Percentiles rank a stretch among this genome's conserved stretches.
Conservation (phyloP, 768 basidiomycete genomes). For the Hortiboletus flavorubellus region DNA sequence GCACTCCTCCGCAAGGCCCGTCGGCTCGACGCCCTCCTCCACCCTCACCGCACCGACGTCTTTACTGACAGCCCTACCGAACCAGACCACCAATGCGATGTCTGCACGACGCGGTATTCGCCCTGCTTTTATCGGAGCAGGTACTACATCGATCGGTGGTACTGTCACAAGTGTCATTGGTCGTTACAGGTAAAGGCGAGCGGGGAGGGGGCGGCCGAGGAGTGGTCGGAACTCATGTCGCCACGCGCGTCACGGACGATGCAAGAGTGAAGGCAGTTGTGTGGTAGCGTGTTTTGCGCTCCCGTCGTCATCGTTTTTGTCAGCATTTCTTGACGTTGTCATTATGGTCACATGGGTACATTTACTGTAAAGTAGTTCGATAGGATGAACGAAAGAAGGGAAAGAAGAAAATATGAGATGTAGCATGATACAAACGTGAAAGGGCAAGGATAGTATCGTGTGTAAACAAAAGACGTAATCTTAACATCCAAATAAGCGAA, state of each 20-base stretch:
- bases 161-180: conserved; percentile 48
- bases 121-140: conserved; percentile 64
- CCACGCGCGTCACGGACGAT: conserved; percentile 10
- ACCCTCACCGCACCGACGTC: conserved; percentile 41
- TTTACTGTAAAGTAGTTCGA: conserved; percentile 28
- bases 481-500: conserved; percentile 27
- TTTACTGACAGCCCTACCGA: conserved; percentile 10
- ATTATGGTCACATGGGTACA: conserved; percentile 28
- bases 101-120: conserved; percentile 67
- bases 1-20: conserved; percentile 86
- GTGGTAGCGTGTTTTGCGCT: not conserved
- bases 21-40: conserved; percentile 70
- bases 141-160: conserved; percentile 24
- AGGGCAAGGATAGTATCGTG: conserved; percentile 15
- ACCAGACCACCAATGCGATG: conserved; percentile 45
- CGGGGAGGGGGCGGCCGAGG: conserved; percentile 4
- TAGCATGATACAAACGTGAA: conserved; percentile 20
- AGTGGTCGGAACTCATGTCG: conserved; percentile 16
- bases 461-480: not conserved
- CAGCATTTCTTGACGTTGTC: not conserved
- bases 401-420: conserved; percentile 7
- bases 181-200: conserved; percentile 6
- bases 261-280: conserved; percentile 13
- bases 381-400: not conserved
- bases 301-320: not conserved